These are phyloP conservation scores for Russula compacta DNA, from an alignment of 768 basidiomycete genomes.

Conservation along the genomic window DNA sequence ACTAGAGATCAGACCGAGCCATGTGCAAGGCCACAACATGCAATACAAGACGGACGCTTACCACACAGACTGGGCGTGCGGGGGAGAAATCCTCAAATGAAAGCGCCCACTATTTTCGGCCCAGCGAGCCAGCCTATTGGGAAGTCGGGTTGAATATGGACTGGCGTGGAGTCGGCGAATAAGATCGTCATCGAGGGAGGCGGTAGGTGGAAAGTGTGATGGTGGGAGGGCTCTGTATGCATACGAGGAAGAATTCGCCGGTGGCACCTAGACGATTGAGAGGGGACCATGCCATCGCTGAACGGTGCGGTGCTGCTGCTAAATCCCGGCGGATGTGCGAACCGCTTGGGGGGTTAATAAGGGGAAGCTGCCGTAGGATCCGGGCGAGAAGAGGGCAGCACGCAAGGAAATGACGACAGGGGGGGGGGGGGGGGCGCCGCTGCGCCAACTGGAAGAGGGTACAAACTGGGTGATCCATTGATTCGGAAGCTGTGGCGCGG, in stretches of 20 bases:
- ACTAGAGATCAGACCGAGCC: not conserved
- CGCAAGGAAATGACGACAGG: slow-evolving; percentile 12
- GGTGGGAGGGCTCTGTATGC: slow-evolving; percentile 15
- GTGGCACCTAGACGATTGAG: slow-evolving; percentile 17
- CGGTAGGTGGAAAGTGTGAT: slow-evolving; percentile 5
- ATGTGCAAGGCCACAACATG: no score
- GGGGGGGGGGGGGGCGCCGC: no score
- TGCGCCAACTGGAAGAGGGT: slow-evolving; percentile 5
- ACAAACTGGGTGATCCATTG: slow-evolving; percentile 2
- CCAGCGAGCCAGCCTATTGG: slow-evolving; percentile 7
- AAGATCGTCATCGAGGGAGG: not conserved
- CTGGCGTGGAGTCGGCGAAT: not conserved
- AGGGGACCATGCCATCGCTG: slow-evolving; percentile 8
- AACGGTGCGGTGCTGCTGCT: not conserved
- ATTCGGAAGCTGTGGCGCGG: not conserved
- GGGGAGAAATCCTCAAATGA: slow-evolving; percentile 14
- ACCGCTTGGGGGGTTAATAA: not conserved
- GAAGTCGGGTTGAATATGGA: slow-evolving; percentile 19
- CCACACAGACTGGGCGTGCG: slow-evolving; percentile 11
- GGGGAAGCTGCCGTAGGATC: not conserved
- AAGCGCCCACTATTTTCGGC: slow-evolving; percentile 10
- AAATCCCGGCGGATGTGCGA: not conserved
- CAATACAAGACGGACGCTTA: no score
- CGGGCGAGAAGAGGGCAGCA: not conserved
- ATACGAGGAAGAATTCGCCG: slow-evolving; percentile 15